Conservation (phyloP, 169 alveolate species). For the Eimeria tenella region DNA sequence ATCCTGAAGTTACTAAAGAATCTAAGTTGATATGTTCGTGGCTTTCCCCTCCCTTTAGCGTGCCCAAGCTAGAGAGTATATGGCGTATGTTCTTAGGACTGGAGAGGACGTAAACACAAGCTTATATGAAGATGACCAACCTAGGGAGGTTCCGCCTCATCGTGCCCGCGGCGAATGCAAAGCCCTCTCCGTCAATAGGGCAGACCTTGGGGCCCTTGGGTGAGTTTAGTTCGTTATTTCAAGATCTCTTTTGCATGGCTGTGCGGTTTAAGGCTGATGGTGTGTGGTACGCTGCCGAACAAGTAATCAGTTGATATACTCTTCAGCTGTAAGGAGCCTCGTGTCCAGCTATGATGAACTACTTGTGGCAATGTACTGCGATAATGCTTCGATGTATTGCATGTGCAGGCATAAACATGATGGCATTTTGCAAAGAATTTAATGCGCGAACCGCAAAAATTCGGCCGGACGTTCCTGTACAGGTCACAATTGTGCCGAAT, state of each 20-base stretch:
- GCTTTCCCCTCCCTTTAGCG: too few species aligned
- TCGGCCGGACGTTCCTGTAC: slow-evolving; percentile 91
- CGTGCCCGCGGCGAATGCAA: slow-evolving; percentile 93
- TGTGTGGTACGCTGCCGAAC: too few species aligned
- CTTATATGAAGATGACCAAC: slow-evolving; percentile 67
- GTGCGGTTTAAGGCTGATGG: too few species aligned
- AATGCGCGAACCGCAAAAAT: slow-evolving; percentile 90
- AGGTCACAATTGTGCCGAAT: slow-evolving; percentile 87
- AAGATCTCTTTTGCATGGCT: too few species aligned
- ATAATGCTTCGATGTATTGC: not conserved
- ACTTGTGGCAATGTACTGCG: not conserved
- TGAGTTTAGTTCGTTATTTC: not conserved
- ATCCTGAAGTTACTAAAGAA: too few species aligned
- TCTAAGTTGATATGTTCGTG: too few species aligned
- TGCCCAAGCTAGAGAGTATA: too few species aligned
- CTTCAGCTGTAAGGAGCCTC: too few species aligned
- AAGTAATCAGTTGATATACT: too few species aligned
- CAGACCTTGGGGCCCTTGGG: slow-evolving; percentile 93
- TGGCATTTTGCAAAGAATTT: slow-evolving; percentile 93
- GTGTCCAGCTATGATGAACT: not conserved
- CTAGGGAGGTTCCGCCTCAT: slow-evolving; percentile 84
- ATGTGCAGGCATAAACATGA: slow-evolving; percentile 90
- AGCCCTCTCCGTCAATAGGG: slow-evolving; percentile 95
- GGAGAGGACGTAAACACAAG: not conserved
- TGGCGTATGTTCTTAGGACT: too few species aligned